phyloP scores from a whole-genome alignment of 306 rosid genomes.

The Prunus kanzakura region DNA sequence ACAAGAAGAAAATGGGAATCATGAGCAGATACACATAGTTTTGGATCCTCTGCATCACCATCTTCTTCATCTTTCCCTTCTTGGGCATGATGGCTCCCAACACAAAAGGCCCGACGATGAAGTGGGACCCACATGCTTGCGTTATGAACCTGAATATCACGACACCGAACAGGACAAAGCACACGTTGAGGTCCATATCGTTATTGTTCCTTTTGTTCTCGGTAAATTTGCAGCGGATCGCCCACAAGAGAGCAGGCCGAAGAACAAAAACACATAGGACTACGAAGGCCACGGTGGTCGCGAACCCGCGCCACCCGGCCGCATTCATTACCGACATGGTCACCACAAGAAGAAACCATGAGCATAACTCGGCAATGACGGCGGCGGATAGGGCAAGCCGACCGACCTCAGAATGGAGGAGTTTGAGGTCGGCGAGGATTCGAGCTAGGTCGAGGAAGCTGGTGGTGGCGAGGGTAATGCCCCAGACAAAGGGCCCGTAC shows the following conservation, averaged over 20 bases:
- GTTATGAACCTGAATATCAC: constrained; percentile 15
- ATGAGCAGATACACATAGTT: constrained; percentile 28
- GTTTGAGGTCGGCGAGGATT: constrained; percentile 40
- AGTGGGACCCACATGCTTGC: constrained; percentile 31
- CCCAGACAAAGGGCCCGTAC: constrained; percentile 36
- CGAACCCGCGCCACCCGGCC: neutral
- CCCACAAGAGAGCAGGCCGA: constrained; percentile 32
- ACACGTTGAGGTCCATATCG: constrained; percentile 18
- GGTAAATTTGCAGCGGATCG: constrained; percentile 1
- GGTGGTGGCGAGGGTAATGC: constrained; percentile 33
- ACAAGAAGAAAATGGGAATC: constrained; percentile 36
- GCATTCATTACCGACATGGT: constrained; percentile 1
- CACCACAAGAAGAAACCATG: constrained; percentile 37
- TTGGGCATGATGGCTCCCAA: constrained; percentile 45
- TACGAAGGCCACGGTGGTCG: constrained; percentile 16
- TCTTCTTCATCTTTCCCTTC: constrained; percentile 33
- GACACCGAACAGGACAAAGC: constrained; percentile 27
- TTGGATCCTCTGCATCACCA: constrained; percentile 28
- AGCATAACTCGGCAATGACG: constrained; percentile 33
- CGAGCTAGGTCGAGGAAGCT: constrained; percentile 42
- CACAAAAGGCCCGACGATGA: constrained; percentile 39
- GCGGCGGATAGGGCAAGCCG: constrained; percentile 39
- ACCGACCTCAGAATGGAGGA: constrained; percentile 40
- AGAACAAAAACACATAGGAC: constrained; percentile 4
- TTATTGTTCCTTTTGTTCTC: neutral